These are phyloP conservation scores for Flaveria linearis DNA, from an alignment of 129 eudicot genomes.

Conservation along the genomic window DNA sequence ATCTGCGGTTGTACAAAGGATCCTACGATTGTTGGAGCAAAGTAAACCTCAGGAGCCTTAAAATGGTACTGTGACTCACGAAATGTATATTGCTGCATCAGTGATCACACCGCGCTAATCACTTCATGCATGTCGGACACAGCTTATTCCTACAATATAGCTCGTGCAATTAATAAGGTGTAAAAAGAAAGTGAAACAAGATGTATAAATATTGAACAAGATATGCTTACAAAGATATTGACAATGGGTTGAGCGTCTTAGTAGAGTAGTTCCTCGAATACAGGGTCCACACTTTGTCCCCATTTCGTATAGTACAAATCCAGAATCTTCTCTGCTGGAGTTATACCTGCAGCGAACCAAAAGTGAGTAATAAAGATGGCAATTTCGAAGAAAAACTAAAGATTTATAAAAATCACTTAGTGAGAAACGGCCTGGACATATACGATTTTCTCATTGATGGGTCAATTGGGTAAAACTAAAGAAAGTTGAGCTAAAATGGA, in stretches of 20 bases:
- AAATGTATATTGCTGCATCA: conserved; percentile 4
- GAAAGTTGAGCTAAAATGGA: not conserved
- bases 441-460: not conserved
- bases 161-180: not conserved
- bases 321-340: conserved; percentile 93
- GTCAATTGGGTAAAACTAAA: not conserved
- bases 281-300: conserved; percentile 87
- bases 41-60: not conserved
- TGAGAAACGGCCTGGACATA: not conserved
- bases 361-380: not conserved
- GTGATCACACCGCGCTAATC: conserved; percentile 22
- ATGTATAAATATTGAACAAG: not conserved
- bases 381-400: not conserved
- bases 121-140: conserved; percentile 27
- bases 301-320: conserved; percentile 87
- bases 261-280: conserved; percentile 84
- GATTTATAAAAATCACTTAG: not conserved
- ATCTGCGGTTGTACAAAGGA: conserved; percentile 21
- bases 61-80: conserved; percentile 21
- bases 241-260: conserved; percentile 32
- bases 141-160: conserved; percentile 44
- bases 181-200: not conserved
- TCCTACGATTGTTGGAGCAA: conserved; percentile 14
- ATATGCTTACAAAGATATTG: not conserved
- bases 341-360: conserved; percentile 54